Evolutionary conservation across 169 alveolate genomes (phyloP), one percentile per base, ranked within the genome.

Genomic region (Plasmodium gonderi): DNA sequence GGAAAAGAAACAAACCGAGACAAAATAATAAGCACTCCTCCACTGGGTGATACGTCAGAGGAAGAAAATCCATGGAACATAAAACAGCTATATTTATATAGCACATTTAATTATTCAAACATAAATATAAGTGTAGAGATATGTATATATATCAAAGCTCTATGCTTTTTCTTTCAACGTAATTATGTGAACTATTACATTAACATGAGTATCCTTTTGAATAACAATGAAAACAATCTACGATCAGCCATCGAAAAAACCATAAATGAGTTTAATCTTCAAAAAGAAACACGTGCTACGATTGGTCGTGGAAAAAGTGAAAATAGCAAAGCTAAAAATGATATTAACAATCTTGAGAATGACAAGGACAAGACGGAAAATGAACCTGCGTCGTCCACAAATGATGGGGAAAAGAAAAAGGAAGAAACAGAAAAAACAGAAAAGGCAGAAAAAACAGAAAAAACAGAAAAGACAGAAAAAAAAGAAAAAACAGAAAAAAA

Each of bases 121-220:
- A 9, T 83, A 74, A 23, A 49, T n/a, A 9, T 83, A 14, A 69
- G 69, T 23, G 76, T 69, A 31, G 82, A 83, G n/a, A 83, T 83
- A 31, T 83, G 92, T 40, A 51, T 83, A 38, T 83, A 83, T 45
- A 47, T 83, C n/a, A 83, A 83, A 83, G 82, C 83, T 8, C 38
- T 83, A 7, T 83, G 92, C 33, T 83, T 69, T 60, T 83, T 45
- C 31, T 83, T 83, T 33, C 83, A 83, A n/a, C 83, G 54, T 33
- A 72, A 83, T 76, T 83, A 83, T 29, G 77, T 83, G 42, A 38
- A 83, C 12, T 83, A 72, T 60, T 83, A 83, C 42, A 83, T 72
- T 64, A 83, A 83, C 49, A 83, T 83, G 83, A 45, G 82, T 42
- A 83, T 83, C 40, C 81, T 83, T 36, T 69, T 83, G 77, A 83